Conservation (phyloP, 192 early-diverging fungal species). For the Mortierella alpina region DNA sequence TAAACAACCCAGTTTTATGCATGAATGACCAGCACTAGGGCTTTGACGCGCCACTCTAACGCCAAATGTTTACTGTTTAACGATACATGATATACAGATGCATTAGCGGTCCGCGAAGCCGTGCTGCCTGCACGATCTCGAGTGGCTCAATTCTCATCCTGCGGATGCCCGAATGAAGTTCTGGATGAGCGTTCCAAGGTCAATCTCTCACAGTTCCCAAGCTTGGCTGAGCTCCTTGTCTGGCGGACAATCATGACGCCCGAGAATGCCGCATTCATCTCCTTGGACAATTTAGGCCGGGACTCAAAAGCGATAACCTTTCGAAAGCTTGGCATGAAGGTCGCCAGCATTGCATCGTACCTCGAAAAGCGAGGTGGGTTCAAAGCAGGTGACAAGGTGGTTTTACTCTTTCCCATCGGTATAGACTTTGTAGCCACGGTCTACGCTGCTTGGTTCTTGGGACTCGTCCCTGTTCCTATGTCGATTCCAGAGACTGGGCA, state of each 20-base stretch:
- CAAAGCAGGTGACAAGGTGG: constrained; percentile 62
- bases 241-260: constrained; percentile 71
- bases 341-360: constrained; percentile 69
- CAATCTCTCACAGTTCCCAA: constrained; percentile 73
- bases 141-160: constrained; percentile 67
- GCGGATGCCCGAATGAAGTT: constrained; percentile 65
- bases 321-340: constrained; percentile 70
- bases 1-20: neutral
- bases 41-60: neutral
- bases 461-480: constrained; percentile 75
- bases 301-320: constrained; percentile 71
- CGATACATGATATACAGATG: constrained; percentile 4
- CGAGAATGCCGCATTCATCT: constrained; percentile 71
- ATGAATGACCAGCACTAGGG: neutral
- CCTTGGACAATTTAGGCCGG: constrained; percentile 63
- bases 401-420: constrained; percentile 74
- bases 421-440: constrained; percentile 74
- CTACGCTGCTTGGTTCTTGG: constrained; percentile 82
- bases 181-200: constrained; percentile 73
- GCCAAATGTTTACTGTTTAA: neutral
- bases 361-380: constrained; percentile 69
- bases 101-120: constrained; percentile 15
- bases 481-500: constrained; percentile 67
- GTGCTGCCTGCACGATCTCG: constrained; percentile 3
- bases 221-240: constrained; percentile 77